Conservation (phyloP, 768 basidiomycete species). For the Royoungia palumana region DNA sequence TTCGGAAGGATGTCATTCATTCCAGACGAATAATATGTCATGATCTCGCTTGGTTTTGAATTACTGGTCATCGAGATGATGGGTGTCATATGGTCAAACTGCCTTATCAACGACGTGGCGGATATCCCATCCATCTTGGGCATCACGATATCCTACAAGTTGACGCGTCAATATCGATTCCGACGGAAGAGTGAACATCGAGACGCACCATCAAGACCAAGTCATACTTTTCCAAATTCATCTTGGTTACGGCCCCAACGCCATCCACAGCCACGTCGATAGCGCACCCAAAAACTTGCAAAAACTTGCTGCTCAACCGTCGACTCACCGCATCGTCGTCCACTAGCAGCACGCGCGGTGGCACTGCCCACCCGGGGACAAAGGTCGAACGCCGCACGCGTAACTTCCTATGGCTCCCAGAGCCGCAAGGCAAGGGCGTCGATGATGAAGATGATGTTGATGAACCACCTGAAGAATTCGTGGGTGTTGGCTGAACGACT, state of each 20-base stretch:
- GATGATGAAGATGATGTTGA: constrained; percentile 17
- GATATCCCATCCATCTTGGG: constrained; percentile 83
- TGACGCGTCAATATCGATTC: background rate
- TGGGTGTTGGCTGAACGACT: constrained; percentile 39
- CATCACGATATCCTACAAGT: constrained; percentile 87
- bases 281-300: constrained; percentile 93
- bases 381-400: constrained; percentile 75
- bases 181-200: background rate
- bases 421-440: constrained; percentile 7
- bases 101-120: constrained; percentile 89
- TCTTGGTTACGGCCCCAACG: constrained; percentile 87
- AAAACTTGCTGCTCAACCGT: constrained; percentile 84
- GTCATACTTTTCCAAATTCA: constrained; percentile 96
- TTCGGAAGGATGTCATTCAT: constrained; percentile 98
- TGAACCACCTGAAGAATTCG: constrained; percentile 19
- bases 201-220: constrained; percentile 87
- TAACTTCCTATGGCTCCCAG: constrained; percentile 40
- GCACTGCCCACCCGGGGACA: constrained; percentile 88
- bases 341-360: constrained; percentile 87
- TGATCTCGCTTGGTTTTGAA: constrained; percentile 87
- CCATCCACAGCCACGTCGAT: constrained; percentile 96
- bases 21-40: constrained; percentile 69
- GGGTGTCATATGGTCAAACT: constrained; percentile 93
- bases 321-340: constrained; percentile 94
- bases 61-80: constrained; percentile 99